Base-by-base conservation (phyloP, 805 yeast species). In the Metschnikowia aberdeeniae region DNA sequence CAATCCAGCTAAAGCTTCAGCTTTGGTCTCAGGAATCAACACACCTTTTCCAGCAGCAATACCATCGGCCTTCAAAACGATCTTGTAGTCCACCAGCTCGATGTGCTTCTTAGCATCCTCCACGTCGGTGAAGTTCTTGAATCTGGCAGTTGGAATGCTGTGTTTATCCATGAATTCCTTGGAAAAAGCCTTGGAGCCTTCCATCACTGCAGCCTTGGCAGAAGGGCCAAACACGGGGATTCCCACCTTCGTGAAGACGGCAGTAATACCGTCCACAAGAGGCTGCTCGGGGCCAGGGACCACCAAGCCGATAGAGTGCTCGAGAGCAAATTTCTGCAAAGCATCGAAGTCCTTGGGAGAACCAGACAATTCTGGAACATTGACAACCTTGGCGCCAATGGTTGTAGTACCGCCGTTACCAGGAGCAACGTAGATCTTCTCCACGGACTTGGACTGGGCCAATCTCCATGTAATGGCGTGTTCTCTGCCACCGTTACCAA, bases 211-310 rank as follows among this genome's bases (percentile, higher is more conserved):
- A 46, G 98, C 99, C 57, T 78, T 76, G 19, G 77, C 84, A 32
- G 86, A 78, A n/a, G 99, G 99, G 12, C 99, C 99, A 71, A 93
- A 93, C 13, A 90, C 97, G 24, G 97, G 95, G 53, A 93, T 83
- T 53, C 99, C 99, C 42, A 84, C 85, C 47, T 79, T 80, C 51
- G 78, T 70, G 74, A 93, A 89, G 43, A 72, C 71, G 13, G 82
- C 65, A 24, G 90, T 65, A 50, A 93, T 81, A 42, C 99, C 99
- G 59, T 93, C 97, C 28, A 95, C 97, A 51, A 95, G 75, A 31
- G 99, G 98, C 69, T 89, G 96, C 68, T 93, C 99, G n/a, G 99
- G 99, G 29, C 99, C 99, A 31, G 99, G 98, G 36, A 93, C 75
- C 5, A 89, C 98, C 45, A 93, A 72, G 42, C 73, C 77, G 43